Evolutionary conservation across 1,139 yeast species (phyloP).

Genomic region (Suhomyces anneliseae): DNA sequence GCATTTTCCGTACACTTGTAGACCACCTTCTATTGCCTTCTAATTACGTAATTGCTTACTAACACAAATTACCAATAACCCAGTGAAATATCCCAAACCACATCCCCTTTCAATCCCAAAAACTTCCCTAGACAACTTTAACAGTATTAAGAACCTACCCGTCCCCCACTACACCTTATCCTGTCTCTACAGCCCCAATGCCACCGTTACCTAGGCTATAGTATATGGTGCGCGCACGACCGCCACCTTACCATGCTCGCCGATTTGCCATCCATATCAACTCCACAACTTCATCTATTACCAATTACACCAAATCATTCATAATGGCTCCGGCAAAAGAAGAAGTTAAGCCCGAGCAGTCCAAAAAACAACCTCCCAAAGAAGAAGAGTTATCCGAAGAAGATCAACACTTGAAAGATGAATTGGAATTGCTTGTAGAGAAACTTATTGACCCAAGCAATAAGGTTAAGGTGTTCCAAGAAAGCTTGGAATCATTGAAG

Average conservation of each 20-base stretch:
- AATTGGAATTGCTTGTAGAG: constrained; percentile 84
- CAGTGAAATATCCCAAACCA: too few species aligned
- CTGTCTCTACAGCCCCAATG: too few species aligned
- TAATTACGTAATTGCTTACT: too few species aligned
- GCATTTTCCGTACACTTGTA: too few species aligned
- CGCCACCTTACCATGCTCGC: neutral
- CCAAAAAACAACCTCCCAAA: constrained; percentile 38
- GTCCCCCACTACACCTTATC: too few species aligned
- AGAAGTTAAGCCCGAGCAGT: constrained; percentile 14
- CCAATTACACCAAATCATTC: neutral
- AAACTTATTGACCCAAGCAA: constrained; percentile 50
- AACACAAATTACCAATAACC: too few species aligned
- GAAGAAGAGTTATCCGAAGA: constrained; percentile 91
- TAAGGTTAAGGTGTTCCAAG: constrained; percentile 51
- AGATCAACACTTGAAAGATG: constrained; percentile 84
- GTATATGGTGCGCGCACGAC: neutral
- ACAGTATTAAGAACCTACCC: too few species aligned
- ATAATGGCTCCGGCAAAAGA: constrained; percentile 22
- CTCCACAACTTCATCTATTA: constrained; percentile 3
- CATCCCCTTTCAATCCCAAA: too few species aligned
- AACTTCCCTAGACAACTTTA: too few species aligned
- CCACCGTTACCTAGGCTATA: too few species aligned
- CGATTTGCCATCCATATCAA: constrained; percentile 11
- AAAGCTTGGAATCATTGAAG: constrained; percentile 68
- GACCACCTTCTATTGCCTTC: too few species aligned